Percentiles rank a stretch among this genome's conserved stretches.
phyloP scores from a whole-genome alignment of 331 rosid genomes.

The Phaseolus coccineus region DNA sequence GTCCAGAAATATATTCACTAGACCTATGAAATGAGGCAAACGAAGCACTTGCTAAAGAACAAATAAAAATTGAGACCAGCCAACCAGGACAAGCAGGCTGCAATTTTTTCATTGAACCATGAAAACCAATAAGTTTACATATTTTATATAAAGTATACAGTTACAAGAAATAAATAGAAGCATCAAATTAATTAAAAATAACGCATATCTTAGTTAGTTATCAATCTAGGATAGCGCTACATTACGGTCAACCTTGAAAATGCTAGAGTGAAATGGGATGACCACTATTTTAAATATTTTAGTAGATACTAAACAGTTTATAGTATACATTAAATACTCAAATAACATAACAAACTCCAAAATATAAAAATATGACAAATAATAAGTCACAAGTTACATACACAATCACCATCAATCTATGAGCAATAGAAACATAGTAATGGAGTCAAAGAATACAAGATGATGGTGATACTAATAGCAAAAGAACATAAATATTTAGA shows the following conservation, averaged over 20 bases:
- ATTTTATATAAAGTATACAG: background rate
- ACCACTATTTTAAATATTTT: background rate
- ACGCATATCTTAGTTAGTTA: background rate
- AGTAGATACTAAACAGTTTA: background rate
- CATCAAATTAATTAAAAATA: slow-evolving; percentile 8
- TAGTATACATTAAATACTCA: background rate
- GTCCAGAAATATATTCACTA: slow-evolving; percentile 9
- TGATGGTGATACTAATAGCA: background rate
- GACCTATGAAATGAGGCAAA: slow-evolving; percentile 16
- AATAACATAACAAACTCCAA: background rate
- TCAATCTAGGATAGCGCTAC: background rate
- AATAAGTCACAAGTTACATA: slow-evolving; percentile 1
- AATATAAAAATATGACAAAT: background rate
- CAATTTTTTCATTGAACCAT: background rate
- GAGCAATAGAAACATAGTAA: background rate
- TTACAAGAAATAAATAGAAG: slow-evolving; percentile 12
- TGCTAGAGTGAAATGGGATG: background rate
- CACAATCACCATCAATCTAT: slow-evolving; percentile 6
- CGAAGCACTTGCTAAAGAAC: background rate
- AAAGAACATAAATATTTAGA: background rate
- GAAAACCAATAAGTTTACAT: background rate
- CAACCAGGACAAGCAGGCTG: background rate
- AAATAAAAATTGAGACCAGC: slow-evolving; percentile 11
- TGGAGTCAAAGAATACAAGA: background rate
- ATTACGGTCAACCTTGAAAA: background rate